phyloP scores from a whole-genome alignment of 352 stramenopile genomes.

The Thalassiosira mediterranea region DNA sequence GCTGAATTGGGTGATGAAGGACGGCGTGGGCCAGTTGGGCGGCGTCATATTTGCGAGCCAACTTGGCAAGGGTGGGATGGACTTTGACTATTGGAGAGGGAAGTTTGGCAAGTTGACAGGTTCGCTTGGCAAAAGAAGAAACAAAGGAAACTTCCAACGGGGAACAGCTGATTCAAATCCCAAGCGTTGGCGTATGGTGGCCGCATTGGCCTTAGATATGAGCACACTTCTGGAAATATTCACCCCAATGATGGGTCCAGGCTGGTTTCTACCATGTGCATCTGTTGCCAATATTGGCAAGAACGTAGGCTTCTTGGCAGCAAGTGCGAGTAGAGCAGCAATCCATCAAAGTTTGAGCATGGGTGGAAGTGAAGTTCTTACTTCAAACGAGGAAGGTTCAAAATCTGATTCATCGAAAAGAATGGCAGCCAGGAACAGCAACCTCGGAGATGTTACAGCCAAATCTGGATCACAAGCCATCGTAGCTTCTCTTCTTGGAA shows the following conservation, averaged over 20 bases:
- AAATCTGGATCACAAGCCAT: conserved; percentile 95
- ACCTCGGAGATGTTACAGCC: conserved; percentile 95
- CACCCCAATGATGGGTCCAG: conserved; percentile 83
- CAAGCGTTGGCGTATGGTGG: conserved; percentile 92
- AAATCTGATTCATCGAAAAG: too few species aligned
- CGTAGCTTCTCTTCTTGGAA: conserved; percentile 89
- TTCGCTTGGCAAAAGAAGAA: neutral
- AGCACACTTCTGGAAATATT: conserved; percentile 93
- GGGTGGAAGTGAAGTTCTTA: neutral
- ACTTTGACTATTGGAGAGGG: conserved; percentile 40
- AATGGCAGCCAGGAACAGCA: conserved; percentile 58
- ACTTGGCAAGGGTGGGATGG: conserved; percentile 69
- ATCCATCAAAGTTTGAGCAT: conserved; percentile 93
- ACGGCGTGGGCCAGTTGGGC: conserved; percentile 95
- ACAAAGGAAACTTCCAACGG: conserved; percentile 67
- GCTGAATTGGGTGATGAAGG: conserved; percentile 97
- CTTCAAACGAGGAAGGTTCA: too few species aligned
- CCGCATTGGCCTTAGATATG: conserved; percentile 89
- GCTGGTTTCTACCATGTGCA: conserved; percentile 88
- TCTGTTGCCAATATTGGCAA: conserved; percentile 89
- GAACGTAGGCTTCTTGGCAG: conserved; percentile 95
- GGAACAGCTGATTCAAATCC: conserved; percentile 88
- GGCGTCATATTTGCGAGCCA: conserved; percentile 92
- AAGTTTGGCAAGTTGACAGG: conserved; percentile 16
- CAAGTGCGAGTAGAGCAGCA: conserved; percentile 90